Conservation (phyloP, 345 rosid genomes). For the Lenwebbia sp. region DNA sequence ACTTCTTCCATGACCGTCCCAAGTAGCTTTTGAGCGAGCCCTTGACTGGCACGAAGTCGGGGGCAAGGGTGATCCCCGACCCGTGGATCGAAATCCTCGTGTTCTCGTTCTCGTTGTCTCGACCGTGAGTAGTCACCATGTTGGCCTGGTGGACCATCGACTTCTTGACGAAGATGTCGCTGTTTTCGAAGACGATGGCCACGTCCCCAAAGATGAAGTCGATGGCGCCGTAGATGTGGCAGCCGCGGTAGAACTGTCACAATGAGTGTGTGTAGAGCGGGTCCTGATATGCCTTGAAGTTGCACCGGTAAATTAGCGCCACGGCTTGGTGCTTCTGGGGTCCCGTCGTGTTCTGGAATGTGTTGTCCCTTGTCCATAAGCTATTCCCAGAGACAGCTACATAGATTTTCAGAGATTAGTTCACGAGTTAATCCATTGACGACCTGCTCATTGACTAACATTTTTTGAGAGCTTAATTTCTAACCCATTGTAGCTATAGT, state of each 20-base stretch:
- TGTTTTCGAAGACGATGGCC: slow-evolving; percentile 45
- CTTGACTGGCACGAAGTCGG: slow-evolving; percentile 25
- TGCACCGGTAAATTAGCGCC: slow-evolving; percentile 52
- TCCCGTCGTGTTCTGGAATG: too few relatives aligned
- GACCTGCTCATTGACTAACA: too few relatives aligned
- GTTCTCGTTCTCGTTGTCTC: slow-evolving; percentile 37
- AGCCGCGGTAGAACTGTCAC: slow-evolving; percentile 59
- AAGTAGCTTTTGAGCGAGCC: slow-evolving; percentile 20
- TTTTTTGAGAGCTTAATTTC: too few relatives aligned
- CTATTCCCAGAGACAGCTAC: too few relatives aligned
- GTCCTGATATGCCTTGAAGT: slow-evolving; percentile 63
- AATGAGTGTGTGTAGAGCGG: slow-evolving; percentile 45
- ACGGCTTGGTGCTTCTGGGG: slow-evolving; percentile 41
- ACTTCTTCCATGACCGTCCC: slow-evolving; percentile 16
- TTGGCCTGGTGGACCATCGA: slow-evolving; percentile 52
- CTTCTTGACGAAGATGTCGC: slow-evolving; percentile 46
- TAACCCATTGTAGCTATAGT: too few relatives aligned
- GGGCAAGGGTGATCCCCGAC: slow-evolving; percentile 30
- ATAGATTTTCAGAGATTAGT: too few relatives aligned
- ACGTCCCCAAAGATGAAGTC: slow-evolving; percentile 73
- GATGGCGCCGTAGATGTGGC: slow-evolving; percentile 57
- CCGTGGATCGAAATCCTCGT: slow-evolving; percentile 33
- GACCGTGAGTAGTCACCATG: slow-evolving; percentile 53
- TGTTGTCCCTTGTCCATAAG: too few relatives aligned
- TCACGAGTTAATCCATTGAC: too few relatives aligned